These are phyloP conservation scores for Neurospora sp. DNA, from an alignment of 495 filamentous ascomycete genomes.

Conservation along the genomic window DNA sequence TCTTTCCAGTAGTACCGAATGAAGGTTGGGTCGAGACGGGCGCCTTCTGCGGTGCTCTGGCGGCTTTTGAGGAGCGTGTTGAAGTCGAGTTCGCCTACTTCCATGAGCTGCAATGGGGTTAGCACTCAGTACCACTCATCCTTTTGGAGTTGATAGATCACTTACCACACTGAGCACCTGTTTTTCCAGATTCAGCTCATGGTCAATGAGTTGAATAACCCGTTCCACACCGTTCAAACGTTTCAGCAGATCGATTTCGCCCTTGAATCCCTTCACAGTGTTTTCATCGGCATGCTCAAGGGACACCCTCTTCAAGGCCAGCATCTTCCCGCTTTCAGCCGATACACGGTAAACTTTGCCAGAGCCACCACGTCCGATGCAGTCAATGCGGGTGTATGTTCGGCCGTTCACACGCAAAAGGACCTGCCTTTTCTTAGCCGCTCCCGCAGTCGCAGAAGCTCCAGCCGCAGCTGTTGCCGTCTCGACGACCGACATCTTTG, in stretches of 20 bases:
- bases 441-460: conserved; percentile 58
- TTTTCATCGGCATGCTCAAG: conserved; percentile 80
- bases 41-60: conserved; percentile 59
- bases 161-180: conserved; percentile 71
- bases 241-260: conserved; percentile 87
- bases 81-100: conserved; percentile 92
- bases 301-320: conserved; percentile 86
- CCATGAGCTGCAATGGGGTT: conserved; percentile 58
- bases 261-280: conserved; percentile 82
- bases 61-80: conserved; percentile 67
- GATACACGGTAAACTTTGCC: conserved; percentile 93
- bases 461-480: conserved; percentile 80
- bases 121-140: conserved; percentile 1
- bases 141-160: conserved; percentile 3
- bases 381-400: conserved; percentile 77
- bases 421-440: conserved; percentile 61
- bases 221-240: conserved; percentile 74
- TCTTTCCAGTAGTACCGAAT: conserved; percentile 98
- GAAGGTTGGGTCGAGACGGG: conserved; percentile 74
- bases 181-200: conserved; percentile 83
- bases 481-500: conserved; percentile 92
- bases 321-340: conserved; percentile 90
- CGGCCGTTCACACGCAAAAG: conserved; percentile 84
- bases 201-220: conserved; percentile 84
- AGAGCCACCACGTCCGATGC: conserved; percentile 83